Conservation (phyloP, 139 green algal species). For the Haematococcus sp. region DNA sequence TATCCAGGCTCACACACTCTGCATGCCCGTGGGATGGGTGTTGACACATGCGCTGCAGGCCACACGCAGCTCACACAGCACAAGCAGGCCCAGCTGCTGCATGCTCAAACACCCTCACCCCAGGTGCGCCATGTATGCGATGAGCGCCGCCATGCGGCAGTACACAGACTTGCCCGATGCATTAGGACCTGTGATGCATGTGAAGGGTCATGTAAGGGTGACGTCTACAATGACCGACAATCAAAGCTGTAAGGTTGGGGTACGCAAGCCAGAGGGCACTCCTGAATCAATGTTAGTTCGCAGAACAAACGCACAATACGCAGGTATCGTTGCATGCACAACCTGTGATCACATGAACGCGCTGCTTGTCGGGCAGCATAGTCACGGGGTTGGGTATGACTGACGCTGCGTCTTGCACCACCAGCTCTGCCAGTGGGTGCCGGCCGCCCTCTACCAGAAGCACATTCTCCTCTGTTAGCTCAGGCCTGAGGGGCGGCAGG, state of each 20-base stretch:
- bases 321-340: too few species aligned
- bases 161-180: constrained; percentile 81
- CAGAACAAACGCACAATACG: constrained; percentile 1
- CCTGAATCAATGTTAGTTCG: neutral
- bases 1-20: too few species aligned
- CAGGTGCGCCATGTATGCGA: constrained; percentile 82
- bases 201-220: constrained; percentile 17
- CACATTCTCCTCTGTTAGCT: constrained; percentile 54
- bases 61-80: too few species aligned
- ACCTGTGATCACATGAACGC: constrained; percentile 57
- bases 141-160: constrained; percentile 87
- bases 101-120: too few species aligned
- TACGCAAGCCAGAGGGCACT: too few species aligned
- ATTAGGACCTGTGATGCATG: constrained; percentile 69
- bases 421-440: constrained; percentile 78
- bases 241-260: too few species aligned
- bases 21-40: neutral
- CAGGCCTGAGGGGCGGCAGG: too few species aligned
- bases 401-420: constrained; percentile 36
- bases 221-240: too few species aligned
- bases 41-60: too few species aligned
- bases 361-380: constrained; percentile 36
- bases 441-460: constrained; percentile 67
- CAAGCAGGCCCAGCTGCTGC: too few species aligned
- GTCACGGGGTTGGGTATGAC: constrained; percentile 79